Base-by-base conservation (phyloP, 2,329 filamentous ascomycete genomes). In the Lizonia empirigonia region DNA sequence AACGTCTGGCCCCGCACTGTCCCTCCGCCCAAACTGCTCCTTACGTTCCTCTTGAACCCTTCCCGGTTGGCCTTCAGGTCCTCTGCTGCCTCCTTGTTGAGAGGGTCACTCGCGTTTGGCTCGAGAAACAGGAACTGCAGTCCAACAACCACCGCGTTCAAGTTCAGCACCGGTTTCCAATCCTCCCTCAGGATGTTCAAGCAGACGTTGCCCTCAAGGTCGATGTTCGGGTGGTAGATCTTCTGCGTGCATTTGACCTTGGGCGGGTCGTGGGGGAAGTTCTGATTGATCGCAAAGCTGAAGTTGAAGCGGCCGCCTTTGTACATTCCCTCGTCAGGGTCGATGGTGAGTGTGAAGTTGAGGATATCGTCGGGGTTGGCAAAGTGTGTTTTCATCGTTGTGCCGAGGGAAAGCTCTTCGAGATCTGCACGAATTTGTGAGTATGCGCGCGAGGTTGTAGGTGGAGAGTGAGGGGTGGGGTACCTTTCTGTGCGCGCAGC, bases 151-250 rank as follows among this genome's bases (percentile, higher is more conserved):
- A 97, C 91, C 13, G 94, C 92, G 71, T 97, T 97, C 72, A 99
- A 76, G 74, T 97, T 97, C 71, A 99, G 78, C 35, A 99, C 94
- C 0, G 94, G 94, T 80, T 97, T 99, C 94, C 94, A 99, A 78
- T 99, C 94, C 78, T 99, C 94, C 56, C 94, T 82, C 68, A 99
- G 76, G 67, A 99, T 99, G 74, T 99, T 99, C 69, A 99, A 78
- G 79, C 94, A 99, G 57, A 99, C 92, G 72, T 99, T 99, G 64
- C 94, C 94, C 73, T 97, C 91, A 32, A 96, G 82, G 70, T 99
- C 94, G 72, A 99, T 99, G 76, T 99, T 99, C 5, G 94, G 94
- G 73, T 99, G 94, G 78, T 99, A 99, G 67, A 99, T 97, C 81
- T 96, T 97, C 77, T 99, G 90, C 63, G 87, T 89, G 78, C 94